Evolutionary conservation across 345 rosid species (phyloP).

Genomic region (Excoecaria agallocha): DNA sequence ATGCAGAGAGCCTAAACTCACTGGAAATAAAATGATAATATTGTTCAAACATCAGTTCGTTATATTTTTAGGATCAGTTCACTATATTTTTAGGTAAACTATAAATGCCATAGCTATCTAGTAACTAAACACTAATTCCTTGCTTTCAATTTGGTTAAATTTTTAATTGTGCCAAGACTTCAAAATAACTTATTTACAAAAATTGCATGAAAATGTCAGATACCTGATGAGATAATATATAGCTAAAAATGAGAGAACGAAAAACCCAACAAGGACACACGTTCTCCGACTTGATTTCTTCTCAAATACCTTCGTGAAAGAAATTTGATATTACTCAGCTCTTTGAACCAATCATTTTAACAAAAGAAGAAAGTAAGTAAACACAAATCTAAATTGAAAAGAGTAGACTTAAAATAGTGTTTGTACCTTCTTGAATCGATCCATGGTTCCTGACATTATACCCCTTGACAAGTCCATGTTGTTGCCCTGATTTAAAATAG

Average conservation of each 20-base stretch:
- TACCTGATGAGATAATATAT: slow-evolving; percentile 68
- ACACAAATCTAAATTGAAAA: slow-evolving; percentile 1
- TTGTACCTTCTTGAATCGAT: slow-evolving; percentile 74
- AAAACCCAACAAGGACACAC: slow-evolving; percentile 58
- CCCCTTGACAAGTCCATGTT: slow-evolving; percentile 87
- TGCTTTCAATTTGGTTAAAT: not conserved
- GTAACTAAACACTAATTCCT: not conserved
- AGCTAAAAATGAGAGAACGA: slow-evolving; percentile 51
- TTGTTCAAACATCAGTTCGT: too few species aligned
- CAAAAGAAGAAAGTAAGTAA: slow-evolving; percentile 4
- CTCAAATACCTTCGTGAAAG: slow-evolving; percentile 63
- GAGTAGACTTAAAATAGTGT: not conserved
- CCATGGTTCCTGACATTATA: slow-evolving; percentile 81
- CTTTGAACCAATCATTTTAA: slow-evolving; percentile 4
- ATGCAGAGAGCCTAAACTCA: too few species aligned
- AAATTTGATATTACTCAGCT: slow-evolving; percentile 13
- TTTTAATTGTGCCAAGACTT: not conserved
- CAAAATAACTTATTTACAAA: not conserved
- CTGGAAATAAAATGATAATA: not conserved
- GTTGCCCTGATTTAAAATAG: slow-evolving; percentile 55
- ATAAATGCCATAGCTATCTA: not conserved
- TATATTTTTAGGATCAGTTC: too few species aligned
- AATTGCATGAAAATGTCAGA: slow-evolving; percentile 4
- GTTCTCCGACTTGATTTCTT: slow-evolving; percentile 67
- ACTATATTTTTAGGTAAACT: not conserved